Conservation (phyloP, 352 stramenopile species). For the Salisapilia sapeloensis region DNA sequence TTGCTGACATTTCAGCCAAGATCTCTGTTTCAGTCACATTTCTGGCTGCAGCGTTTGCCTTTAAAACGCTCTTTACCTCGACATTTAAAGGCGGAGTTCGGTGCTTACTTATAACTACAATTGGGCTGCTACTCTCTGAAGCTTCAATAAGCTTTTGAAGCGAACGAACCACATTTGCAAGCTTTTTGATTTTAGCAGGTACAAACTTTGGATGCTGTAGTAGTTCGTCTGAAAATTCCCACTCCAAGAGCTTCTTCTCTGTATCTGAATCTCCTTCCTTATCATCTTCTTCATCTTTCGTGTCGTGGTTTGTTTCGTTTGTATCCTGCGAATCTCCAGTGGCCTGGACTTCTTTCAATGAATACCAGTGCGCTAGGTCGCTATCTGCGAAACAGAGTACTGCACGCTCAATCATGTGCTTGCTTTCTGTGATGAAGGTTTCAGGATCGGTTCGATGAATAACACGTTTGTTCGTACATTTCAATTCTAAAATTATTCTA, state of each 20-base stretch:
- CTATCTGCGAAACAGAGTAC: too few relatives aligned
- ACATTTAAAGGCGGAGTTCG: constrained; percentile 29
- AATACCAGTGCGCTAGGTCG: not conserved
- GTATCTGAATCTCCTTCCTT: constrained; percentile 5
- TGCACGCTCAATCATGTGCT: not conserved
- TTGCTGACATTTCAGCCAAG: constrained; percentile 5
- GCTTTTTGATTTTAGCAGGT: constrained; percentile 13
- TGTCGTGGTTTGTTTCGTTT: constrained; percentile 3
- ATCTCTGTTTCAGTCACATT: constrained; percentile 1
- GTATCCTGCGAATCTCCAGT: too few relatives aligned
- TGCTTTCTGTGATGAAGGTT: constrained; percentile 3
- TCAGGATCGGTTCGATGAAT: constrained; percentile 3
- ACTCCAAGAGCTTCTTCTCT: constrained; percentile 8
- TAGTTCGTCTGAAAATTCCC: constrained; percentile 26
- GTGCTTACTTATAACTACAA: constrained; percentile 36
- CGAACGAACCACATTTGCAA: constrained; percentile 7
- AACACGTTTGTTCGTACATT: not conserved
- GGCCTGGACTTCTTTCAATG: constrained; percentile 1
- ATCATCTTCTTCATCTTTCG: constrained; percentile 6
- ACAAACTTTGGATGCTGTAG: constrained; percentile 20
- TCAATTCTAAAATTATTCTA: not conserved
- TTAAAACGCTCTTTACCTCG: constrained; percentile 15
- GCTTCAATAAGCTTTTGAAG: constrained; percentile 6
- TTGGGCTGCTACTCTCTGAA: constrained; percentile 3
- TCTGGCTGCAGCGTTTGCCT: not conserved